Evolutionary conservation across 257 asterid genomes (phyloP), one percentile per base, ranked within the genome.

Genomic region (Datura wrightii): DNA sequence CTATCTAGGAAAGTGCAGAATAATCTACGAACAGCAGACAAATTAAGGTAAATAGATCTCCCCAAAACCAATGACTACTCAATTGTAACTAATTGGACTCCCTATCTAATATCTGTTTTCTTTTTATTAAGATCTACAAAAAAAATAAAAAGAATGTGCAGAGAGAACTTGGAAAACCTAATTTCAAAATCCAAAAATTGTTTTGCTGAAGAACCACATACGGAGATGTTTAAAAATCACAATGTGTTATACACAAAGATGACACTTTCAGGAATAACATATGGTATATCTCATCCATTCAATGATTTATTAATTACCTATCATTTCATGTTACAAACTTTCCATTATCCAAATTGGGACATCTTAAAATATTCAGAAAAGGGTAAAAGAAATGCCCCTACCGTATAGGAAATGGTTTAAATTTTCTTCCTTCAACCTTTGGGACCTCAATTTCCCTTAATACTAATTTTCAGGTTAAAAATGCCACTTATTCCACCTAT

Each of bases 1-100:
- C 18, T 66, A 66, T n/a, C 24, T 82, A 52, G 65, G 63, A 67
- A 52, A 42, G 65, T 48, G 72, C 65, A 50, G 84, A 24, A 42
- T 34, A 62, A 62, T 44, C 39, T n/a, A 62, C 52, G 50, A 48
- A 76, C 62, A 76, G 31, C 62, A 76, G 46, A 76, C 46, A 31
- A 48, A 50, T 50, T 24, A 54, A 78, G 82, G 31, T 78, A 41
- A 13, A 78, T 78, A 78, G 53, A 78, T 34, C 34, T 52, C 62
- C 60, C 24, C 8, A 15, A 52, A 76, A 52, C 34, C 50, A 11
- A 34, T 78, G 34, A 52, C 46, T 36, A 34, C 82, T 48, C 65
- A 15, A 52, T 78, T 31, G 7, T 52, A 52, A 52, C 31, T 53
- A 78, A 78, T 34, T 78, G 63, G 48, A 78, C 82, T 31, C 2